phyloP scores from a whole-genome alignment of 169 alveolate species.

The Cryptosporidium bovis region DNA sequence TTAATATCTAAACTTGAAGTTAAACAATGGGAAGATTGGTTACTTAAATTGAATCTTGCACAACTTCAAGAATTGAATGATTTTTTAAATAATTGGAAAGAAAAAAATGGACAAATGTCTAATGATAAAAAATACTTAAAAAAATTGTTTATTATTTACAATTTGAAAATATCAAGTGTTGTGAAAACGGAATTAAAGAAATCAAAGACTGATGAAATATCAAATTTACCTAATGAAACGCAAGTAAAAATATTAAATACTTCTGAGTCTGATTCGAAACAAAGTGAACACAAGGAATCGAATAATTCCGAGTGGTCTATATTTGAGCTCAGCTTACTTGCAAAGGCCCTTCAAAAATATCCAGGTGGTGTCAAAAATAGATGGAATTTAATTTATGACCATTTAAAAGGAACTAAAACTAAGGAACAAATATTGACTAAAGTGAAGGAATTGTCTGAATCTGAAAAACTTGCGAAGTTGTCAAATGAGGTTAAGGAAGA shows the following conservation, averaged over 20 bases:
- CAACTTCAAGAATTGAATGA: slow-evolving; percentile 21
- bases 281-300: background rate
- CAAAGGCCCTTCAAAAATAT: slow-evolving; percentile 89
- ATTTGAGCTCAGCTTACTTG: slow-evolving; percentile 87
- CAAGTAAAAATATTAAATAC: background rate
- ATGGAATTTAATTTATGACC: slow-evolving; percentile 90
- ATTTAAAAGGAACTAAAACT: slow-evolving; percentile 85
- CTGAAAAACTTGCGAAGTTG: slow-evolving; percentile 78
- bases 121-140: background rate
- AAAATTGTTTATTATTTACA: slow-evolving; percentile 18
- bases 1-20: slow-evolving; percentile 3
- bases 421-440: slow-evolving; percentile 87
- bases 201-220: background rate
- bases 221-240: background rate
- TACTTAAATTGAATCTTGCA: slow-evolving; percentile 12
- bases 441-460: slow-evolving; percentile 85
- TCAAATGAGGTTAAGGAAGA: slow-evolving; percentile 77
- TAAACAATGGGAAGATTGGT: slow-evolving; percentile 69
- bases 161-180: slow-evolving; percentile 2
- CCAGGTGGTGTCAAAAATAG: slow-evolving; percentile 91
- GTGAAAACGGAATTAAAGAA: background rate
- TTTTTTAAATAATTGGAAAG: slow-evolving; percentile 40
- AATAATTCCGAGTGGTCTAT: slow-evolving; percentile 86
- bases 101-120: slow-evolving; percentile 7
- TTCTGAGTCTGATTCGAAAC: background rate